phyloP scores from a whole-genome alignment of 1,284 basidiomycete species.

The Apiotrichum mycotoxinovorans region DNA sequence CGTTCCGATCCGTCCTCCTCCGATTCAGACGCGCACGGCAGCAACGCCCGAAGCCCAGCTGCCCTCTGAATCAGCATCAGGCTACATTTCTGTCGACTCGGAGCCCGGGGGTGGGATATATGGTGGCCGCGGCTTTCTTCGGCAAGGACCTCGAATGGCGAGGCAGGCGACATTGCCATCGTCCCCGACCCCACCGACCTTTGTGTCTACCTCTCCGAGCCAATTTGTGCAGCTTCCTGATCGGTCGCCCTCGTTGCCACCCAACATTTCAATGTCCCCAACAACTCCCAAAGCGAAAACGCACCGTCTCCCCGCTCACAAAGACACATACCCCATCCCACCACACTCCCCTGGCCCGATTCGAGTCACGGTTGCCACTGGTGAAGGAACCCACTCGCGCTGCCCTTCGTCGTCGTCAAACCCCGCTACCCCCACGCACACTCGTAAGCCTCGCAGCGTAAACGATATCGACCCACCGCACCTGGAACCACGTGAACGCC shows the following conservation, averaged over 20 bases:
- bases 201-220: background rate
- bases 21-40: constrained; percentile 45
- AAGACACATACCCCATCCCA: background rate
- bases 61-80: constrained; percentile 6
- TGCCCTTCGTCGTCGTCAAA: background rate
- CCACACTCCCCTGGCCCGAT: background rate
- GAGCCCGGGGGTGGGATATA: constrained; percentile 4
- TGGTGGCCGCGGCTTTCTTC: constrained; percentile 31
- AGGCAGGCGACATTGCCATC: constrained; percentile 9
- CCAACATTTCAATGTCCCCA: constrained; percentile 12
- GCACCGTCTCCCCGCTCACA: background rate
- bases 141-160: constrained; percentile 34
- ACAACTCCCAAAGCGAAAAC: constrained; percentile 22
- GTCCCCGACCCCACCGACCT: background rate
- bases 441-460: constrained; percentile 5
- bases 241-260: constrained; percentile 14
- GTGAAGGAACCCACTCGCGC: background rate
- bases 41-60: constrained; percentile 36
- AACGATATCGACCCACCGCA: constrained; percentile 3
- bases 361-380: background rate
- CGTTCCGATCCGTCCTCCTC: constrained; percentile 46
- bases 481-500: constrained; percentile 29
- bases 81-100: constrained; percentile 6
- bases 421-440: background rate
- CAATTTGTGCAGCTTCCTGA: background rate